Evolutionary conservation across 768 basidiomycete genomes (phyloP), one percentile per base, ranked within the genome.

Genomic region (Lentinula sp.): DNA sequence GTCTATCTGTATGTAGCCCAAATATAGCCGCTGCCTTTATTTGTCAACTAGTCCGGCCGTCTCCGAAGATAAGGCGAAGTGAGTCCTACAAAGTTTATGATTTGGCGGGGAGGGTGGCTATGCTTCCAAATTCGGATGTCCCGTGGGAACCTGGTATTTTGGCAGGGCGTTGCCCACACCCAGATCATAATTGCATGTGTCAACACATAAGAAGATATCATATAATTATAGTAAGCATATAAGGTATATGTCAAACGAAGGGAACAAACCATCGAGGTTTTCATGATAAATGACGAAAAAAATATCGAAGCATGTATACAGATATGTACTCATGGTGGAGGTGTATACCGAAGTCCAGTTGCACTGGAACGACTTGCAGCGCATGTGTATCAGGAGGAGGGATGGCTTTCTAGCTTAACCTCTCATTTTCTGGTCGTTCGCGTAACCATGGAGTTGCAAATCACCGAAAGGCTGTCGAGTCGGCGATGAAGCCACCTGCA

Each of bases 401-500:
- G 5, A 33, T 16, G 16, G 20, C 45, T 13, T 46, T 16, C 7
- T 5, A 36, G n/a, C n/a, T 43, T 15, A 56, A 33, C 33, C 41
- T 28, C 23, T 41, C 41, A 56, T 45, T 23, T 43, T 23, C 41
- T 56, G 55, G 55, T 43, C 57, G 42, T 37, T 37, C 12, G 16
- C 41, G 20, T 57, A 33, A 16, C 57, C 46, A 13, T 15, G 33
- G 12, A 50, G 33, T 32, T 59, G 57, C 10, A 59, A 10, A 16
- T 59, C 57, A 5, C 57, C 57, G 3, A 59, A 20, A 16, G 57
- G 56, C 46, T 46, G 43, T 10, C 57, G 43, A 46, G 57, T 23
- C 18, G 57, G 32, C 32, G 32, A 23, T 32, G 32, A 32, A 35
- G n/a, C 16, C 28, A 18, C 16, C 45, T n/a, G 3, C 16, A n/a